Percentiles rank a stretch among this genome's conserved stretches.
Evolutionary conservation across 2,329 filamentous ascomycete species (phyloP).

Genomic region (Clathrospora elynae): DNA sequence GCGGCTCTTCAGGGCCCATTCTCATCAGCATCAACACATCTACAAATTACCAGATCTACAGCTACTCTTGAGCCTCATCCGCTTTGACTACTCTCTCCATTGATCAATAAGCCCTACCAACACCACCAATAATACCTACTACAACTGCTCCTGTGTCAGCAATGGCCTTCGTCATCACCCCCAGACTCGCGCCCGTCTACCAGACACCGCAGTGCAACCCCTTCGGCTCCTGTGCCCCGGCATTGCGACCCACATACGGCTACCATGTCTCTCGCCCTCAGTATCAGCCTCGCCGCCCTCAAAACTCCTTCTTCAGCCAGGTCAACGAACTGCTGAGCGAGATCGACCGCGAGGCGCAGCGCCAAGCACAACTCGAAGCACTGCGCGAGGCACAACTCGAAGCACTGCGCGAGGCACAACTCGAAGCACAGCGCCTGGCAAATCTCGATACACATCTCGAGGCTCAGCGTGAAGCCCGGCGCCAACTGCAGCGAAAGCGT

Average conservation of each 20-base stretch:
- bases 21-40: conserved; percentile 32
- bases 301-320: conserved; percentile 40
- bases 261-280: conserved; percentile 24
- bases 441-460: conserved; percentile 39
- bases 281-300: conserved; percentile 21
- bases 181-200: conserved; percentile 40
- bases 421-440: conserved; percentile 26
- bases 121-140: conserved; percentile 1
- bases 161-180: conserved; percentile 46
- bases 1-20: conserved; percentile 23
- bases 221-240: conserved; percentile 33
- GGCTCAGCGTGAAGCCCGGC: conserved; percentile 27
- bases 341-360: conserved; percentile 38
- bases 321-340: conserved; percentile 41
- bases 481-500: conserved; percentile 39
- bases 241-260: conserved; percentile 25
- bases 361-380: conserved; percentile 29
- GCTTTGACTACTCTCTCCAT: conserved; percentile 13
- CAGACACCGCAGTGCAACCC: conserved; percentile 36
- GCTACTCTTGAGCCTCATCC: conserved; percentile 25
- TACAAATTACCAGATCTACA: conserved; percentile 28
- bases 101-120: conserved; percentile 3
- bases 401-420: conserved; percentile 23
- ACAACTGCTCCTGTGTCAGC: conserved; percentile 1
- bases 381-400: no score